Conservation (phyloP, 495 filamentous ascomycete genomes). For the Aspergillus diversus region DNA sequence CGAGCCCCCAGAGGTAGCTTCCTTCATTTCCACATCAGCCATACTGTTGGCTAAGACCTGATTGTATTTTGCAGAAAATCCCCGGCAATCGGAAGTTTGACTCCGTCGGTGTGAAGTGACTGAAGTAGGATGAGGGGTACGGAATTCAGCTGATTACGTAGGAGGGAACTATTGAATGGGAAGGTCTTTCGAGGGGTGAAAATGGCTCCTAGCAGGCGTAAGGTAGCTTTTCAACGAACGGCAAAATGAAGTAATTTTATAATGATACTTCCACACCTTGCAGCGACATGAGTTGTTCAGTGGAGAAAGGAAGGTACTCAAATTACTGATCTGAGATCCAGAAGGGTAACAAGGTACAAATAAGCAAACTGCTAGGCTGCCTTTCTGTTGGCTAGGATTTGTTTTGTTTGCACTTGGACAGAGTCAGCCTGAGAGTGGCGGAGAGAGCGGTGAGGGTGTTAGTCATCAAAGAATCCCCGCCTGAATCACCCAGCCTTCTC, state of each 20-base stretch:
- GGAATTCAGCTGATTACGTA: conserved; percentile 27
- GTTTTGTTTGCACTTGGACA: conserved; percentile 21
- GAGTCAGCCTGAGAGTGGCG: conserved; percentile 11
- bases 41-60: conserved; percentile 51
- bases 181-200: conserved; percentile 3
- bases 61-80: background rate
- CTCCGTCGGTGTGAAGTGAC: conserved; percentile 2
- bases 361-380: conserved; percentile 1
- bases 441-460: conserved; percentile 14
- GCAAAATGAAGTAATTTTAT: background rate
- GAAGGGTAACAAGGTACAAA: background rate
- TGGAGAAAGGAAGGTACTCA: background rate
- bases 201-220: background rate
- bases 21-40: conserved; percentile 98
- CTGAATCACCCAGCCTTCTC: conserved; percentile 19
- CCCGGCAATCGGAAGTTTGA: background rate
- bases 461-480: conserved; percentile 19
- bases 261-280: conserved; percentile 7
- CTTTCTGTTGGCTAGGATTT: conserved; percentile 8
- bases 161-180: conserved; percentile 1
- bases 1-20: conserved; percentile 60
- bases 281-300: background rate
- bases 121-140: conserved; percentile 19
- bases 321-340: no score
- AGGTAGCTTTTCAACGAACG: conserved; percentile 5